phyloP scores from a whole-genome alignment of 1,139 yeast species.

The Cylindricascospora bacillispora region DNA sequence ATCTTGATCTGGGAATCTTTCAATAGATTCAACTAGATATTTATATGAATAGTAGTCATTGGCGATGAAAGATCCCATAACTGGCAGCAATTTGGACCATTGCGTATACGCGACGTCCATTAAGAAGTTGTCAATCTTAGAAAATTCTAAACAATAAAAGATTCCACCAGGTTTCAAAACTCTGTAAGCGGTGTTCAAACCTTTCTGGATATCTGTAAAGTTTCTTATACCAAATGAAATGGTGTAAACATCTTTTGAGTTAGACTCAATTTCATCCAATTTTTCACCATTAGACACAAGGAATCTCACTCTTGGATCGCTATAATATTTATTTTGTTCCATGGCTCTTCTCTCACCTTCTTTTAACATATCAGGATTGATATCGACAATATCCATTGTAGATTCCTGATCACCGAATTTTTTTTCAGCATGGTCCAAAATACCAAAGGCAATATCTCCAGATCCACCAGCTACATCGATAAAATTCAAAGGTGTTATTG shows the following conservation, averaged over 20 bases:
- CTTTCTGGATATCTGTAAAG: slow-evolving; percentile 89
- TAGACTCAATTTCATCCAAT: slow-evolving; percentile 69
- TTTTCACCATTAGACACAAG: slow-evolving; percentile 88
- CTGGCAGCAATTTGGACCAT: slow-evolving; percentile 79
- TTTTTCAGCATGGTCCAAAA: slow-evolving; percentile 77
- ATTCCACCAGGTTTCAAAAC: slow-evolving; percentile 98
- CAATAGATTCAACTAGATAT: slow-evolving; percentile 86
- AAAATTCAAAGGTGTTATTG: slow-evolving; percentile 64
- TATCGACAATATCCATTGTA: slow-evolving; percentile 86
- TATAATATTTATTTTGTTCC: slow-evolving; percentile 35
- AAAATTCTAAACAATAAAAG: slow-evolving; percentile 90
- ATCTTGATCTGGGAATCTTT: slow-evolving; percentile 85
- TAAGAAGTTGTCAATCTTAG: slow-evolving; percentile 74
- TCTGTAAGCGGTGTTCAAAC: slow-evolving; percentile 85
- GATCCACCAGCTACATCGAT: slow-evolving; percentile 99
- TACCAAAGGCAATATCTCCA: slow-evolving; percentile 94
- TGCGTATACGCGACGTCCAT: slow-evolving; percentile 70
- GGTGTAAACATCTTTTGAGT: slow-evolving; percentile 89
- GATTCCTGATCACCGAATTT: slow-evolving; percentile 65
- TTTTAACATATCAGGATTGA: slow-evolving; percentile 86
- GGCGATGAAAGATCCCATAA: slow-evolving; percentile 91
- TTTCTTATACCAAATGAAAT: slow-evolving; percentile 96
- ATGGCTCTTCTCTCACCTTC: slow-evolving; percentile 76
- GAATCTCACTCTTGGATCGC: slow-evolving; percentile 57
- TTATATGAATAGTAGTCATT: slow-evolving; percentile 93